Conservation (phyloP, 2,329 filamentous ascomycete genomes). For the Sporothrix schenckii region DNA sequence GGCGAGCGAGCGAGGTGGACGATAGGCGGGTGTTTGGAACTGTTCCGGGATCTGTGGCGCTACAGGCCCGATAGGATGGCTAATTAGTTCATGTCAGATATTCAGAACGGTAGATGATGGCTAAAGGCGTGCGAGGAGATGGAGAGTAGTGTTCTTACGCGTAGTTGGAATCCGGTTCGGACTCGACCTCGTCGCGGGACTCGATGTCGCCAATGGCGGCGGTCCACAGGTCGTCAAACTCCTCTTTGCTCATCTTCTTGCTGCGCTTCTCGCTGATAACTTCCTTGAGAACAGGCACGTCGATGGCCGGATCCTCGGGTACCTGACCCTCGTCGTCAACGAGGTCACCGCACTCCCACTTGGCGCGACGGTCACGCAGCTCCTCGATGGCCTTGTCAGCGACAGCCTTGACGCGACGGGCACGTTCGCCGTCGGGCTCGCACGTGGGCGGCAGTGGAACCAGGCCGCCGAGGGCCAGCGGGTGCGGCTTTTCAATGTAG, state of each 20-base stretch:
- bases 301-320: constrained; percentile 60
- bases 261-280: constrained; percentile 74
- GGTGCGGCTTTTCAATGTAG: constrained; percentile 83
- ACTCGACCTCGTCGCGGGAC: constrained; percentile 62
- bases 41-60: constrained; percentile 67
- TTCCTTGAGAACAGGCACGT: constrained; percentile 75
- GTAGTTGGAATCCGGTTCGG: constrained; percentile 46
- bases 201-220: constrained; percentile 74
- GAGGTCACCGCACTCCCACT: constrained; percentile 85
- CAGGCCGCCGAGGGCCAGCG: constrained; percentile 76
- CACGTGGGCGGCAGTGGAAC: constrained; percentile 87
- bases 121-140: constrained; percentile 13
- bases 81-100: constrained; percentile 74
- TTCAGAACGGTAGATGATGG: constrained; percentile 31
- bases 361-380: constrained; percentile 79
- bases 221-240: constrained; percentile 88
- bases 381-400: constrained; percentile 86
- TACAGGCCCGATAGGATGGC: constrained; percentile 72
- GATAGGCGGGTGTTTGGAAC: constrained; percentile 67
- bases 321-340: constrained; percentile 62
- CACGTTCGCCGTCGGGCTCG: constrained; percentile 92
- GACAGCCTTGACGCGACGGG: constrained; percentile 80
- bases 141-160: constrained; percentile 54
- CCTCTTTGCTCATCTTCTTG: constrained; percentile 80
- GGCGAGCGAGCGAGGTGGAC: constrained; percentile 85